These are phyloP conservation scores for Phytophthora pistaciae DNA, from an alignment of 352 stramenopile species.

Conservation along the genomic window DNA sequence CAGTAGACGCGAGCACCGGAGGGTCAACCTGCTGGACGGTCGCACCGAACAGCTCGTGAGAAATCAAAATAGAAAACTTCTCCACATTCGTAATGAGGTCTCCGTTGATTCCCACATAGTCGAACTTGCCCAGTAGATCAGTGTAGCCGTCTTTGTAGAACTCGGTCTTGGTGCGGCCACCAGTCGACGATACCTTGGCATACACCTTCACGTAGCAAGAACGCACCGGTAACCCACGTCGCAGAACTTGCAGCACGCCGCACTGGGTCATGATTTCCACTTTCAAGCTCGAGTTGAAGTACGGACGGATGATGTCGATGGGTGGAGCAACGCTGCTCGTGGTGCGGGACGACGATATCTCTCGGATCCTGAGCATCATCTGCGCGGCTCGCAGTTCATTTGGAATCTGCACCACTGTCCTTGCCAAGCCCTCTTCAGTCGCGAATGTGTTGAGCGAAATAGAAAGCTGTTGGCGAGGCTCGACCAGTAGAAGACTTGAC, in stretches of 20 bases:
- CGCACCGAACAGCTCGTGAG: conserved; percentile 53
- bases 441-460: conserved; percentile 31
- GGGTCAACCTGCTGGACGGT: conserved; percentile 53
- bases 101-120: conserved; percentile 75
- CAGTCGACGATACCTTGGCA: conserved; percentile 37
- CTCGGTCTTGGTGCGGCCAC: conserved; percentile 28
- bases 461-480: conserved; percentile 48
- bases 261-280: conserved; percentile 55
- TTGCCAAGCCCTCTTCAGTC: conserved; percentile 12
- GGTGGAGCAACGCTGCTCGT: conserved; percentile 30
- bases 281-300: conserved; percentile 60
- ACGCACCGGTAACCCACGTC: conserved; percentile 42
- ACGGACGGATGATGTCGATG: conserved; percentile 52
- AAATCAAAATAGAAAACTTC: conserved; percentile 61
- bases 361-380: conserved; percentile 61
- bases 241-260: conserved; percentile 64
- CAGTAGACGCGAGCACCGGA: conserved; percentile 47
- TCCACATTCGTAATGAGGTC: conserved; percentile 90
- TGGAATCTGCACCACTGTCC: conserved; percentile 39
- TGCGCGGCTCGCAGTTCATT: conserved; percentile 36
- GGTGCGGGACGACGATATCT: conserved; percentile 36
- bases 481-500: conserved; percentile 54
- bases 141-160: conserved; percentile 91
- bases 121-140: conserved; percentile 75
- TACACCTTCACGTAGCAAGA: conserved; percentile 83